Conservation (phyloP, 805 yeast genomes). For the Candida sithepensis region DNA sequence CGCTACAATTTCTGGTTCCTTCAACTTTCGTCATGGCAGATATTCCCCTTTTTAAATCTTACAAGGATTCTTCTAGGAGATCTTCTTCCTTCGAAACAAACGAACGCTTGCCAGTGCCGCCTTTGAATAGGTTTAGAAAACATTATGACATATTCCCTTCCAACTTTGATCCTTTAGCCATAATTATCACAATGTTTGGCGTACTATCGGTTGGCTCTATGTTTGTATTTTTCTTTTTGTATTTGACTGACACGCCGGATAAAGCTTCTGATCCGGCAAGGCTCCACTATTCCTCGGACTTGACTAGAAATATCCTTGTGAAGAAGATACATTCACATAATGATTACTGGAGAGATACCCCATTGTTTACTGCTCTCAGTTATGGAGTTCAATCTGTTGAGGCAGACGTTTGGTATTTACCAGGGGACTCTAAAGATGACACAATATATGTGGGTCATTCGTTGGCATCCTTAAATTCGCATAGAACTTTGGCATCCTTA, state of each 20-base stretch:
- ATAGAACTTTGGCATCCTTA: conserved; percentile 42
- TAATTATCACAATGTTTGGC: too few relatives aligned
- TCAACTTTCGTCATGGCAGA: too few relatives aligned
- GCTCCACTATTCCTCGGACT: conserved; percentile 22
- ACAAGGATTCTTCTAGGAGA: neutral
- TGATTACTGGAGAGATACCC: conserved; percentile 49
- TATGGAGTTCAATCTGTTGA: conserved; percentile 46
- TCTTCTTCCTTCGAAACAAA: neutral
- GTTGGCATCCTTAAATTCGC: conserved; percentile 38
- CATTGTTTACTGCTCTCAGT: conserved; percentile 43
- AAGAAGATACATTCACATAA: conserved; percentile 50
- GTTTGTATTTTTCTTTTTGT: neutral
- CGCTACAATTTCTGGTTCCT: too few relatives aligned
- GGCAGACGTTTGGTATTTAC: conserved; percentile 49
- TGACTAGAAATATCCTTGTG: conserved; percentile 36
- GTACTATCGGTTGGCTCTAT: neutral
- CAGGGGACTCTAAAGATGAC: conserved; percentile 29
- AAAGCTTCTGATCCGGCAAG: too few relatives aligned
- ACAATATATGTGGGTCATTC: conserved; percentile 60
- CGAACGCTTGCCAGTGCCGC: neutral
- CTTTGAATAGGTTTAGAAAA: neutral
- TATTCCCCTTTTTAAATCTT: neutral
- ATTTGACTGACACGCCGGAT: too few relatives aligned
- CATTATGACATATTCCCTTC: too few relatives aligned
- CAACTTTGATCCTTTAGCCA: too few relatives aligned